Base-by-base conservation (phyloP, 2,329 filamentous ascomycete species). In the Xylaria multiplex region DNA sequence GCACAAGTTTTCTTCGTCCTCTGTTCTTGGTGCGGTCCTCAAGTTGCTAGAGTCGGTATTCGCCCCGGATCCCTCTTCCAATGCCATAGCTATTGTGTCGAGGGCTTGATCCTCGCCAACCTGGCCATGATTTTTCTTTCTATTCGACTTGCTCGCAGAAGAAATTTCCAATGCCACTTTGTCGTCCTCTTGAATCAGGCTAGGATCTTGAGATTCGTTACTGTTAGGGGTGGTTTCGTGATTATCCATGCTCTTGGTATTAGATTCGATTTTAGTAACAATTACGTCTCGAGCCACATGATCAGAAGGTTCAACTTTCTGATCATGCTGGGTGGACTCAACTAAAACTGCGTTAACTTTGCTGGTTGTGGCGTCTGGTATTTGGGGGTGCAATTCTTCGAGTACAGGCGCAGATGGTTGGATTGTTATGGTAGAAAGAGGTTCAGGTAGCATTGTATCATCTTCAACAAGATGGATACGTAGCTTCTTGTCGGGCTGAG, bases 401-500 rank as follows among this genome's bases (percentile, higher is more conserved):
- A 11, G 37, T 27, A 24, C 24, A 48, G 43, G 43, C 13, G 37
- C n/a, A 32, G 48, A 8, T 11, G 48, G 22, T 24, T 55, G 52
- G n/a, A 35, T 50, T 24, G 24, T 30, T 4, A 73, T 70, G n/a
- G 73, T 66, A 16, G 75, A 65, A 40, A 75, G 70, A 19, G 74
- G 69, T 56, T 77, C 73, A 2, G 72, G 59, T 13, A 77, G 62
- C 62, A 72, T 70, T n/a, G 65, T 53, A 14, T 74, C 66, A 19
- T 76, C 72, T 43, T 69, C 66, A 43, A 62, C 67, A 37, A 74
- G 67, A 60, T 68, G 65, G 22, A 72, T 78, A 64, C 76, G 78
- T 56, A 72, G 60, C 70, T 76, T 79, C 72, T 81, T 81, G 53
- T 76, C 77, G 19, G 74, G 75, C 40, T 74, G 74, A 24, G 73